Base-by-base conservation (phyloP, 768 basidiomycete species). In the Amanita rimosa region DNA sequence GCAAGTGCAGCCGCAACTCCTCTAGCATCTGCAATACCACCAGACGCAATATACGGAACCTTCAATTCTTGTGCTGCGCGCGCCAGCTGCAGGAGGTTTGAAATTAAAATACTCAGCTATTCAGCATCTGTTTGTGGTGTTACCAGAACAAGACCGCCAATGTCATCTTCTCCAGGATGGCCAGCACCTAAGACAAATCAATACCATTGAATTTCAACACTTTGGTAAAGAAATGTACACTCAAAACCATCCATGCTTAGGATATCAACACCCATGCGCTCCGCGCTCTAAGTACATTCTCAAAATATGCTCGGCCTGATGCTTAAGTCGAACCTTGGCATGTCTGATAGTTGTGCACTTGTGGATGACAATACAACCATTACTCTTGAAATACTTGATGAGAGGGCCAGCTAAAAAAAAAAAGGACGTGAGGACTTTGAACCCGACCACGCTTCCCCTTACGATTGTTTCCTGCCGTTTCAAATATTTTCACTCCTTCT, bases 381-480 rank as follows among this genome's bases (percentile, higher is more conserved):
- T 68, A n/a, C 71, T 72, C 66, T 94, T 94, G 64, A 93, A 83
- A 60, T 78, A 85, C 46, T 77, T 75, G 64, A 96, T 84, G 36
- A 93, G 65, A 2, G 80, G 76, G 14, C 79, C 84, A 33, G 89
- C 89, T 91, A 54, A 46, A 52, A 29, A 26, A 26, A 22, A n/a
- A n/a, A n/a, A 24, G 22, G 31, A 27, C 22, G 26, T 16, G 31
- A 34, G 10, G 48, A 33, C 26, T 48, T 29, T 40, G n/a, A 11
- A 42, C 41, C 7, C n/a, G 19, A 38, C 26, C 40, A 27, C 4
- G 40, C 19, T 34, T 13, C 33, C 13, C 58, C 85, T 54, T 57
- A 90, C 89, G 88, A 56, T 84, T 92, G 57, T 87, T 89, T 5
- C 92, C 94, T 2, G 93, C 93, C 0, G 93, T 96, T 70, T 96